Conservation (phyloP, 106 monocot genomes). For the Acanthochlamys bracteata region DNA sequence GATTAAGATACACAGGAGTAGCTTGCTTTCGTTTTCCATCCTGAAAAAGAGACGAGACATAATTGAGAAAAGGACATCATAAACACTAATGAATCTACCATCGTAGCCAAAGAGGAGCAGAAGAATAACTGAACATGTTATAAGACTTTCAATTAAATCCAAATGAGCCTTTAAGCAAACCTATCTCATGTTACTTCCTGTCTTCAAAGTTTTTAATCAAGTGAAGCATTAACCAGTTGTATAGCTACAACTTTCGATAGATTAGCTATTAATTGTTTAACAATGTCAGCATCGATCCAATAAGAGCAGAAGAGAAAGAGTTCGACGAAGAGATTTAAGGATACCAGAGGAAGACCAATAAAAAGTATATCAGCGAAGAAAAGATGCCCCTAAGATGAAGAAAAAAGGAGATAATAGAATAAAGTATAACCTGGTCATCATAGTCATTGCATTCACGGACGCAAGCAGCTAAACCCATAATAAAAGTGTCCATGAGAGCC, state of each 20-base stretch:
- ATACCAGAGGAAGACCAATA: too few species aligned
- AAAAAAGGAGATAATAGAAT: not conserved
- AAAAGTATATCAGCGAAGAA: not conserved
- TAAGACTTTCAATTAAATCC: too few species aligned
- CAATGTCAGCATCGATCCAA: too few species aligned
- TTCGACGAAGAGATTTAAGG: too few species aligned
- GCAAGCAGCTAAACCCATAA: conserved; percentile 92
- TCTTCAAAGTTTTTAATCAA: too few species aligned
- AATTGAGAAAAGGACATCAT: not conserved
- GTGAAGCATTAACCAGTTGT: too few species aligned
- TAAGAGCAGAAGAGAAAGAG: too few species aligned
- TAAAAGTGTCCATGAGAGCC: conserved; percentile 93
- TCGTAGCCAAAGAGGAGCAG: too few species aligned
- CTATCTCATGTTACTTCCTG: too few species aligned
- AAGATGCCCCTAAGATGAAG: not conserved
- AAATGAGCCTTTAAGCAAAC: too few species aligned
- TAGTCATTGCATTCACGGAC: conserved; percentile 92
- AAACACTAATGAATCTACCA: not conserved
- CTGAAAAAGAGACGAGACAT: conserved; percentile 31
- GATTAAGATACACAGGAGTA: conserved; percentile 65
- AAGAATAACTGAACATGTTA: too few species aligned
- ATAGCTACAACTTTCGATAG: too few species aligned
- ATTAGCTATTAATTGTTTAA: not conserved
- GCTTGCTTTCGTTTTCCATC: conserved; percentile 73
- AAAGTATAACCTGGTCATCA: conserved; percentile 62